Evolutionary conservation across 495 filamentous ascomycete species (phyloP), one percentile per base, ranked within the genome.

Genomic region (Hyaloscypha hepaticicola): DNA sequence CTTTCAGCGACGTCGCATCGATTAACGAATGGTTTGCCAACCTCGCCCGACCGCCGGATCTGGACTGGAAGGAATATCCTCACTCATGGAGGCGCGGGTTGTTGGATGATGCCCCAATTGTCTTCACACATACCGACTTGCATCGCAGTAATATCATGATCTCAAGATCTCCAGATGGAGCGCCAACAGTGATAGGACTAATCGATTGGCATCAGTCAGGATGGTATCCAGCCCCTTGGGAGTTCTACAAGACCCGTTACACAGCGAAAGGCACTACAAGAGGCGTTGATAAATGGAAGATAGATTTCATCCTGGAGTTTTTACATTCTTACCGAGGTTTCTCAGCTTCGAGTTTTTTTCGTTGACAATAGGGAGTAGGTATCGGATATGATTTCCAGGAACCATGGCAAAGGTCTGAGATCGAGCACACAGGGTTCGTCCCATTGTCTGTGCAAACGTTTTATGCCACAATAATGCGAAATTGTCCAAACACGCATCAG

Each of bases 141-240:
- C 77, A 80, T 67, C 78, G 67, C 41, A 77, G 75, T 56, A 82
- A 83, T 63, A 78, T 82, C 65, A 63, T 82, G 52, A 59, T 81
- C 27, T 74, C 74, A 14, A 12, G 70, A 12, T 55, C 64, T 27
- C 61, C 61, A 1, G 74, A 75, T 9, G 55, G 27, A 14, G 19
- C 53, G 5, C 76, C 75, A 41, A 70, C 61, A 52, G 57, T 78
- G 28, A 66, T 76, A 26, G 73, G 77, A 0, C 66, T 83, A 29
- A 62, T 82, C 21, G 80, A 81, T 55, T 82, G 78, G 80, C 75
- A 80, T 57, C 78, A 82, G 61, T 75, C 79, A 3, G 79, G 80
- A 5, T 82, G 78, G 77, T 73, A 77, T 60, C 80, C 79, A 53
- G 76, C 66, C 19, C 78, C 80, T 58, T 83, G 79, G 80, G 79